A percentile compares a stretch with the other conserved stretches of the same genome.
phyloP scores from a whole-genome alignment of 345 rosid species.

The Carallia brachiata region DNA sequence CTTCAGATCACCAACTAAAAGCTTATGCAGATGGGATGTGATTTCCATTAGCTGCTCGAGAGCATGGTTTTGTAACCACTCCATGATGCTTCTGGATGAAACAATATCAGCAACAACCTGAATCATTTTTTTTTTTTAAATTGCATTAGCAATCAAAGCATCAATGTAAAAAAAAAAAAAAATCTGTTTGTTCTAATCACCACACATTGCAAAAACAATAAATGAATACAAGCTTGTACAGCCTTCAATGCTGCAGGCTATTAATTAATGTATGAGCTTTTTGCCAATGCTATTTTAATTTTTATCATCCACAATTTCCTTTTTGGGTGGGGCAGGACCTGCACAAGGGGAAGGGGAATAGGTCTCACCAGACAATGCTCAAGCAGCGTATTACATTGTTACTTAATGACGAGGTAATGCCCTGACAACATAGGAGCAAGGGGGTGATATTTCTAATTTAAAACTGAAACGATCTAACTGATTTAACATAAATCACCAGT shows the following conservation, averaged over 20 bases:
- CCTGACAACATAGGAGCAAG: too few relatives aligned
- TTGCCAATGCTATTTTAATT: not conserved
- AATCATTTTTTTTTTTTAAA: conserved; percentile 4
- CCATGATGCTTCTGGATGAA: conserved; percentile 47
- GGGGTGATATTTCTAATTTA: too few relatives aligned
- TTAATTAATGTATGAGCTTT: not conserved
- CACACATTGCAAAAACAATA: not conserved
- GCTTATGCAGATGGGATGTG: conserved; percentile 57
- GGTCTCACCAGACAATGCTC: too few relatives aligned
- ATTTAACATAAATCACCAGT: too few relatives aligned
- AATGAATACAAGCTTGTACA: not conserved
- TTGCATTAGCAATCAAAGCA: not conserved
- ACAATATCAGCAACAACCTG: conserved; percentile 55
- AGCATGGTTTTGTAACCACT: conserved; percentile 75
- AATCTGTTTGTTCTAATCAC: not conserved
- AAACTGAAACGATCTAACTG: too few relatives aligned
- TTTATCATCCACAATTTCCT: too few relatives aligned
- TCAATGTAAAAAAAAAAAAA: not conserved
- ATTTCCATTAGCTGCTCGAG: conserved; percentile 75
- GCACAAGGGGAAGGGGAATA: too few relatives aligned
- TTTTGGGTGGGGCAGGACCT: too few relatives aligned
- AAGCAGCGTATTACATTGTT: too few relatives aligned
- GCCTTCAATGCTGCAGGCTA: not conserved
- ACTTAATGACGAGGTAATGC: too few relatives aligned
- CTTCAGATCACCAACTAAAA: conserved; percentile 45